Percentiles rank a stretch among this genome's conserved stretches.
Evolutionary conservation across 345 rosid genomes (phyloP).

Genomic region (Euphorbia lathyris): DNA sequence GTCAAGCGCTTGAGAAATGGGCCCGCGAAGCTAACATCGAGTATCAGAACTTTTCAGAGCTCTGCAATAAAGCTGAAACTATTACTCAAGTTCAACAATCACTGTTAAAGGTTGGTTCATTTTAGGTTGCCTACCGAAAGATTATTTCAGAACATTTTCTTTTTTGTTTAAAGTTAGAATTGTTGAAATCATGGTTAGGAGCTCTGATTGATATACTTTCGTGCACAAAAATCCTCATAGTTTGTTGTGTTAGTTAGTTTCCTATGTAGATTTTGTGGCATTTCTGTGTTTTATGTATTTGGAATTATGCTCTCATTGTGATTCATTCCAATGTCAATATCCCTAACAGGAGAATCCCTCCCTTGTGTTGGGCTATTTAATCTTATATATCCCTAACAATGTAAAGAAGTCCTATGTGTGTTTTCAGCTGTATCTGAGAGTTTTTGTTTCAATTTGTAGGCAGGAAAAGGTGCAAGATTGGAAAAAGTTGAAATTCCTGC

Average conservation of each 20-base stretch:
- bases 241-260: not conserved
- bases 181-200: too few species aligned
- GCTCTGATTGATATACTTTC: too few species aligned
- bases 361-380: too few species aligned
- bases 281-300: too few species aligned
- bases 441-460: slow-evolving; percentile 37
- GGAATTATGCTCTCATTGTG: too few species aligned
- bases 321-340: too few species aligned
- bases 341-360: too few species aligned
- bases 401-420: too few species aligned
- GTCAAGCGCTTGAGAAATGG: slow-evolving; percentile 65
- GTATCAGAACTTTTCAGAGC: slow-evolving; percentile 41
- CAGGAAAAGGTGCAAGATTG: slow-evolving; percentile 55
- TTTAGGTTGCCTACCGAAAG: not conserved
- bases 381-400: too few species aligned
- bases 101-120: slow-evolving; percentile 51
- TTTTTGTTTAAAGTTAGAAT: not conserved
- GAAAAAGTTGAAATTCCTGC: slow-evolving; percentile 77
- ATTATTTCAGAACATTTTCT: not conserved
- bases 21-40: slow-evolving; percentile 56
- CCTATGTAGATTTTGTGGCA: too few species aligned
- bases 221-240: not conserved
- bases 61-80: slow-evolving; percentile 60
- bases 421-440: not conserved
- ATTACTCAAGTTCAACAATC: slow-evolving; percentile 63